phyloP scores from a whole-genome alignment of 805 yeast genomes.

The Crinitomyces ghanaensis region DNA sequence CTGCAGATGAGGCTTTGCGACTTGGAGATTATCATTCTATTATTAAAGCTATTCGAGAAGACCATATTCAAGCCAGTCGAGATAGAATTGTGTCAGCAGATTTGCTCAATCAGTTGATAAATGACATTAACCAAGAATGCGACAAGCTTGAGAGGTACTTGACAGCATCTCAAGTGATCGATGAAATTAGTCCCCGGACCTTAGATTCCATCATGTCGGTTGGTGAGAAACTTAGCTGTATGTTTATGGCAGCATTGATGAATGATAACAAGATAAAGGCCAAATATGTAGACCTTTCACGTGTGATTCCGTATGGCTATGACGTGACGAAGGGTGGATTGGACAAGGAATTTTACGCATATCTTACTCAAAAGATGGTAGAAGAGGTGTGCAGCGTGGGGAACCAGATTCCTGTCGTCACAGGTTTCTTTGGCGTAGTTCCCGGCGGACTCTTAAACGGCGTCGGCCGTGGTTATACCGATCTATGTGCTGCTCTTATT shows the following conservation, averaged over 20 bases:
- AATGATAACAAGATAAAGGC: constrained; percentile 75
- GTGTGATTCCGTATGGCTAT: constrained; percentile 52
- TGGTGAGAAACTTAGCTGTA: constrained; percentile 88
- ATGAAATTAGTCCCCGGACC: constrained; percentile 83
- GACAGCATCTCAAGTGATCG: constrained; percentile 81
- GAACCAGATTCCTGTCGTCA: constrained; percentile 68
- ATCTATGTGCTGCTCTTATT: constrained; percentile 89
- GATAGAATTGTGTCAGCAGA: constrained; percentile 35
- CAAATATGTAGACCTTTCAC: constrained; percentile 65
- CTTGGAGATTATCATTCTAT: constrained; percentile 35
- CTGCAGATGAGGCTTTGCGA: constrained; percentile 52
- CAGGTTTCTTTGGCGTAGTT: constrained; percentile 92
- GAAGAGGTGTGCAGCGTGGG: constrained; percentile 29
- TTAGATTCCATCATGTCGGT: constrained; percentile 82
- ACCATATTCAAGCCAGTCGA: constrained; percentile 68
- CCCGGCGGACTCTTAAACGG: constrained; percentile 91
- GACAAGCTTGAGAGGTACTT: constrained; percentile 56
- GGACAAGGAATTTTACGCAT: constrained; percentile 50
- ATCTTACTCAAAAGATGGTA: constrained; percentile 40
- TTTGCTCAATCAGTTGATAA: constrained; percentile 43
- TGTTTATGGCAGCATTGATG: constrained; percentile 77
- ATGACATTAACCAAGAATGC: constrained; percentile 54
- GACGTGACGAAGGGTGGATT: constrained; percentile 43
- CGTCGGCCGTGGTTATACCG: constrained; percentile 97
- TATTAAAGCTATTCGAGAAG: constrained; percentile 59